Base-by-base conservation (phyloP, 2,329 filamentous ascomycete genomes). In the Aspergillus felis region DNA sequence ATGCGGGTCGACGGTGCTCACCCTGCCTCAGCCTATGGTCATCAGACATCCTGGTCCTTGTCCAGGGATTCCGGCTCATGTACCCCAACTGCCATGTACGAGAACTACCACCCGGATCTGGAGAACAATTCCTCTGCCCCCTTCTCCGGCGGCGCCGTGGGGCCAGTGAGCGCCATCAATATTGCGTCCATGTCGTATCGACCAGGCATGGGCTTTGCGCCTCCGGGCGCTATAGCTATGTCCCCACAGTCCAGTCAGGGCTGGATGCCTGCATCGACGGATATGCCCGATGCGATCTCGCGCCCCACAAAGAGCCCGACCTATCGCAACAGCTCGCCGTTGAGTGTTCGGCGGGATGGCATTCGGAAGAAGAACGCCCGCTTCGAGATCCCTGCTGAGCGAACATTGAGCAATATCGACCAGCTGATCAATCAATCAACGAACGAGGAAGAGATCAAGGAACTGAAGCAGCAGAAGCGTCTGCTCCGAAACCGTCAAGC, bases 361-460 rank as follows among this genome's bases (percentile, higher is more conserved):
- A 95, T 97, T 75, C 86, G 94, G 69, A 99, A 99, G 87, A 97
- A 97, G 88, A 99, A 97, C 71, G 92, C 92, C 64, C 89, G 93
- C 65, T 97, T 97, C 76, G 93, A 97, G 71, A 99, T 99, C 65
- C 94, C 94, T 9, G 87, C 90, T 48, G 94, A 97, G 78, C 86
- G 92, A 61, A 97, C 92, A 70, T 84, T 99, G 66, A 87, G 85
- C 81, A 97, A 95, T 78, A 97, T 99, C 76, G 94, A 99, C 75
- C 84, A 91, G 60, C 83, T 97, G 70, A 97, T 99, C 75, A 83
- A 88, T 54, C 87, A 91, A 76, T 93, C 91, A 38, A 76, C 67
- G 51, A 91, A 86, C 56, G 93, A 97, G 70, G 87, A 94, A 64
- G 89, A 96, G 79, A 90, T 96, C 80, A 97, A 96, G 82, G 92